These are phyloP conservation scores for Picea sitchensis DNA, from an alignment of 75 land plant species.

Conservation along the genomic window DNA sequence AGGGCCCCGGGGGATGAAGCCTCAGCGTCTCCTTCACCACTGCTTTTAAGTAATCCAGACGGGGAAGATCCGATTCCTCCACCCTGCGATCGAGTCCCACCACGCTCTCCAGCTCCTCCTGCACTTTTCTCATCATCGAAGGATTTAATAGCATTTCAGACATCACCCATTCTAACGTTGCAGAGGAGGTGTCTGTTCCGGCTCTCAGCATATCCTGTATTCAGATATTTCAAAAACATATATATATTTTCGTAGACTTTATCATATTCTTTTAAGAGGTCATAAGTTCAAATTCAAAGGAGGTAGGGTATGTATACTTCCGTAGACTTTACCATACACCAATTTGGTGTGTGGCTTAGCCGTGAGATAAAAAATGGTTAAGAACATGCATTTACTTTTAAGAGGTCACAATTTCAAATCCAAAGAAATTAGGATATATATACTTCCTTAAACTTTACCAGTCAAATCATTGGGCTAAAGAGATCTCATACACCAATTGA, in stretches of 20 bases:
- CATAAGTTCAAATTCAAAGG: not conserved
- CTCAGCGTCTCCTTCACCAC: slow-evolving; percentile 43
- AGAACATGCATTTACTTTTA: too few relatives aligned
- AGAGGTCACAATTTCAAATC: too few relatives aligned
- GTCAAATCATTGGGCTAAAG: not conserved
- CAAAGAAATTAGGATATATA: too few relatives aligned
- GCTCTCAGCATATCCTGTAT: not conserved
- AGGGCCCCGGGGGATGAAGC: slow-evolving; percentile 35
- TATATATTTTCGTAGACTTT: too few relatives aligned
- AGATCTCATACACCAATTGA: too few relatives aligned
- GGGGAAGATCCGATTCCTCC: slow-evolving; percentile 20
- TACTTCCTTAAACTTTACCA: too few relatives aligned
- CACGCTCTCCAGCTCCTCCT: slow-evolving; percentile 30
- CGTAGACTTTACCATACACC: too few relatives aligned
- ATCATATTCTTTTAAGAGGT: not conserved
- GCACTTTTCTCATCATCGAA: slow-evolving; percentile 22
- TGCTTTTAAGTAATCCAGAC: slow-evolving; percentile 26
- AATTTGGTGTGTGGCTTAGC: too few relatives aligned
- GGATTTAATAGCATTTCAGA: slow-evolving; percentile 44
- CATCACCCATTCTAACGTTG: slow-evolving; percentile 38
- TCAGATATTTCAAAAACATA: not conserved
- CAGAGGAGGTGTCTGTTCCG: slow-evolving; percentile 31
- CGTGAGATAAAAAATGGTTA: too few relatives aligned
- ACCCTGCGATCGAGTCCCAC: slow-evolving; percentile 15
- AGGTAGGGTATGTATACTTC: too few relatives aligned